phyloP scores from a whole-genome alignment of 805 yeast species.

The Yarrowia bubula region DNA sequence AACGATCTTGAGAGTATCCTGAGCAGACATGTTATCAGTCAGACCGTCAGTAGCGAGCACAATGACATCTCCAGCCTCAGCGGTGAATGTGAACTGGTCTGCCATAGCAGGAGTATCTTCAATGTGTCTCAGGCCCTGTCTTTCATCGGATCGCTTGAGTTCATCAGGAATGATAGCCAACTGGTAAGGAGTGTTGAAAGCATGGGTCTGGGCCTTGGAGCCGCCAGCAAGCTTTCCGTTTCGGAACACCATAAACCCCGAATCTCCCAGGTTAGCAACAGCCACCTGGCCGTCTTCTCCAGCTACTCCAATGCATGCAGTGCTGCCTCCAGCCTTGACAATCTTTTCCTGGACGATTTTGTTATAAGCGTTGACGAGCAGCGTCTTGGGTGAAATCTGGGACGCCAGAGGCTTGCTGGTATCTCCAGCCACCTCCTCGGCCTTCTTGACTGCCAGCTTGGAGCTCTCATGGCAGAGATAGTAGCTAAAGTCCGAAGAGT shows the following conservation, averaged over 20 bases:
- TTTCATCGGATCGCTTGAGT: conserved; percentile 47
- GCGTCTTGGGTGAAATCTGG: conserved; percentile 43
- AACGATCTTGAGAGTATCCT: conserved; percentile 68
- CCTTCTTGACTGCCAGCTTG: conserved; percentile 35
- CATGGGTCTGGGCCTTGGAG: conserved; percentile 77
- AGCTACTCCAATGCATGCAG: conserved; percentile 80
- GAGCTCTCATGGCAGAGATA: conserved; percentile 65
- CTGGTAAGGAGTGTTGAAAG: conserved; percentile 90
- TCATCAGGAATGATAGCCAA: conserved; percentile 78
- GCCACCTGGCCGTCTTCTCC: conserved; percentile 50
- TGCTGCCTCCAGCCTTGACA: conserved; percentile 89
- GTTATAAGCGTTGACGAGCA: conserved; percentile 58
- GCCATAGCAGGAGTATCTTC: conserved; percentile 69
- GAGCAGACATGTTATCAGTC: conserved; percentile 73
- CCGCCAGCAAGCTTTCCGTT: conserved; percentile 57
- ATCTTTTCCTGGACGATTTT: conserved; percentile 52
- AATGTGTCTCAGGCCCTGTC: conserved; percentile 48
- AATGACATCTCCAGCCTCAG: conserved; percentile 70
- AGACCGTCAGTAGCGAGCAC: conserved; percentile 93
- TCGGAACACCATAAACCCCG: conserved; percentile 88
- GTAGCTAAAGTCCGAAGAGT: conserved; percentile 81
- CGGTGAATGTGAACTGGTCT: conserved; percentile 62
- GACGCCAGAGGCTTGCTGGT: conserved; percentile 16
- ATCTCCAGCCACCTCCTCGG: conserved; percentile 32
- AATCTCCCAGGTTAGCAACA: conserved; percentile 87